Evolutionary conservation across 495 filamentous ascomycete genomes (phyloP).

Genomic region (Aspergillus steynii): DNA sequence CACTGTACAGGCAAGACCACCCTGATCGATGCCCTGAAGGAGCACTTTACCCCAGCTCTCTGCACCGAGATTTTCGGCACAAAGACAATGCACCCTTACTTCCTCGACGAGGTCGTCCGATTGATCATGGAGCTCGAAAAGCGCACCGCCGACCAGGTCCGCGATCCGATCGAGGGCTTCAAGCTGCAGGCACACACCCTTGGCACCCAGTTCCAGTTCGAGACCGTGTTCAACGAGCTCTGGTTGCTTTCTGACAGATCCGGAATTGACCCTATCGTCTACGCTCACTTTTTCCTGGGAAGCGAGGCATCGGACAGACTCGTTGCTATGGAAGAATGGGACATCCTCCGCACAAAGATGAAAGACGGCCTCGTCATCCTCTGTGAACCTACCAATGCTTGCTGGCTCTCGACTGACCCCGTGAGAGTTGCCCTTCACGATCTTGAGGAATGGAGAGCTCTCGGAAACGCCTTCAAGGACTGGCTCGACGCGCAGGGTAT

Average conservation of each 20-base stretch:
- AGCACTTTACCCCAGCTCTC: background rate
- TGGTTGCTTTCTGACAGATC: slow-evolving; percentile 11
- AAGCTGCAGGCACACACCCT: slow-evolving; percentile 5
- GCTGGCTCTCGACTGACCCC: background rate
- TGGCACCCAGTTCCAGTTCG: background rate
- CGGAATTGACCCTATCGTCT: slow-evolving; percentile 6
- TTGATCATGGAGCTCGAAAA: background rate
- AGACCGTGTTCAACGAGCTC: background rate
- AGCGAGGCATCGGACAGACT: background rate
- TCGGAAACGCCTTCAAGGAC: background rate
- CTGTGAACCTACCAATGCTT: background rate
- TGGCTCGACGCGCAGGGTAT: background rate
- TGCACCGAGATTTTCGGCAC: background rate
- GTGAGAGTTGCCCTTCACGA: background rate
- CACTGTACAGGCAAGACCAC: slow-evolving; percentile 8
- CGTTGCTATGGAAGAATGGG: background rate
- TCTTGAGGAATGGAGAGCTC: background rate
- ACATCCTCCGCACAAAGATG: background rate
- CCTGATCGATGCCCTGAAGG: background rate
- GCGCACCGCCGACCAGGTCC: background rate
- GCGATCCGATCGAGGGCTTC: background rate
- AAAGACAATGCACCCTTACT: background rate
- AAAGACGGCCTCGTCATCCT: slow-evolving; percentile 1
- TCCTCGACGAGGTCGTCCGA: background rate
- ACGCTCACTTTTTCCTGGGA: slow-evolving; percentile 2